phyloP scores from a whole-genome alignment of 441 rosid genomes.

The Adansonia grandidieri region DNA sequence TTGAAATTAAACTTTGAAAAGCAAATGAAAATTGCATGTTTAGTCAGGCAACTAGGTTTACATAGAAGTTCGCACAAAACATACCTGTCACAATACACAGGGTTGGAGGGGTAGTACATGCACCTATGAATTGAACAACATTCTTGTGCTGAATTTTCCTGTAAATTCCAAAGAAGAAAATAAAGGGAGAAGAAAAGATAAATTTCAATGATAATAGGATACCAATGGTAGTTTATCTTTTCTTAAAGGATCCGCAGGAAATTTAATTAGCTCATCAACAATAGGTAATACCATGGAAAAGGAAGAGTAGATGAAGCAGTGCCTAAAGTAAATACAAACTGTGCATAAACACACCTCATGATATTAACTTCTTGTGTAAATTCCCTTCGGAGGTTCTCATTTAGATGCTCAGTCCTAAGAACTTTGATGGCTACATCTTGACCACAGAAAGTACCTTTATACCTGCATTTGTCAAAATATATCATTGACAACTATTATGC shows the following conservation, averaged over 20 bases:
- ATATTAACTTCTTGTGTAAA: constrained; percentile 73
- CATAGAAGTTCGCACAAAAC: constrained; percentile 17
- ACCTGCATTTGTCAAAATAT: constrained; percentile 47
- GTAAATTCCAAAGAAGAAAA: constrained; percentile 32
- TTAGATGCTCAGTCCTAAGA: constrained; percentile 51
- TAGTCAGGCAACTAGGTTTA: neutral
- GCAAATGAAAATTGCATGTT: constrained; percentile 15
- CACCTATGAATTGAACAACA: constrained; percentile 69
- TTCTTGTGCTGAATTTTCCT: constrained; percentile 71
- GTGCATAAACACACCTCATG: constrained; percentile 57
- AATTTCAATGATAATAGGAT: constrained; percentile 24
- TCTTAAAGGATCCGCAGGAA: neutral
- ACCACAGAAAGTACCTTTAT: constrained; percentile 60
- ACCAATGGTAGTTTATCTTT: neutral
- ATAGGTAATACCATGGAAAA: constrained; percentile 6
- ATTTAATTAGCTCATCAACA: neutral
- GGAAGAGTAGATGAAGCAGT: constrained; percentile 7
- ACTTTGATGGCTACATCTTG: constrained; percentile 76
- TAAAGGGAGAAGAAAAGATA: constrained; percentile 18
- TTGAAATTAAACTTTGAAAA: neutral
- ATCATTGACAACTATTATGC: constrained; percentile 26
- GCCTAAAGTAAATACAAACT: neutral
- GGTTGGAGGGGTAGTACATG: constrained; percentile 66
- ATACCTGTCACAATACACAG: constrained; percentile 70
- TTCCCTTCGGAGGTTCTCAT: constrained; percentile 50